Evolutionary conservation across 106 monocot species (phyloP), one percentile per base, ranked within the genome.

Genomic region (Dendrobium huoshanense): DNA sequence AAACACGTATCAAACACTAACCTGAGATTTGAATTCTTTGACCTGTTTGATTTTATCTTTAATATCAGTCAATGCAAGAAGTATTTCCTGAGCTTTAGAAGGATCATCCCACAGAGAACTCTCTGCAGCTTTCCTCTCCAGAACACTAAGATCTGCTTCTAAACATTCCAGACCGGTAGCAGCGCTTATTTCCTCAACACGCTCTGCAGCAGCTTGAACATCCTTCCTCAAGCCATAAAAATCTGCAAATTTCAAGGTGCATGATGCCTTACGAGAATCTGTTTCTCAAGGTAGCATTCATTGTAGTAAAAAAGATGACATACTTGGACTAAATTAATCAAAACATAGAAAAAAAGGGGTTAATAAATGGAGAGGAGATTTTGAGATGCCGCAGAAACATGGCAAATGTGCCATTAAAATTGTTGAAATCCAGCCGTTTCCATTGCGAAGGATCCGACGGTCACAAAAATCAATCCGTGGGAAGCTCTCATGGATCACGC

Each of bases 81-180:
- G 91, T 81, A 80, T 93, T 82, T 91, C 87, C 56, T 95, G 98
- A 77, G 95, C 98, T 61, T 84, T 87, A 47, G 80, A 56, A 79
- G 90, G 98, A 89, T 99, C 93, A 80, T 95, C 98, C 98, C 98
- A 99, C 64, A 99, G 79, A 67, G 92, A 87, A 68, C 88, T 91
- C 81, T 95, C 95, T 67, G 91, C 90, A 55, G 95, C 91, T 74
- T 95, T 93, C 55, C 83, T 91, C 83, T 99, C 98, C 68, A 99
- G 84, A 29, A 59, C 79, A 81, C 81, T 74, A 56, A 88, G 79
- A 76, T 95, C 93, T 48, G 79, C 88, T 90, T 99, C 88, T 67
- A 99, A 85, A 72, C 77, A 80, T 79, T 99, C 91, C 33, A 95
- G 80, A 80, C 91, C 87, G 75, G 91, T 85, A 85, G 98, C 91